Evolutionary conservation across 768 basidiomycete genomes (phyloP), one percentile per base, ranked within the genome.

Genomic region (Kwoniella sp.): DNA sequence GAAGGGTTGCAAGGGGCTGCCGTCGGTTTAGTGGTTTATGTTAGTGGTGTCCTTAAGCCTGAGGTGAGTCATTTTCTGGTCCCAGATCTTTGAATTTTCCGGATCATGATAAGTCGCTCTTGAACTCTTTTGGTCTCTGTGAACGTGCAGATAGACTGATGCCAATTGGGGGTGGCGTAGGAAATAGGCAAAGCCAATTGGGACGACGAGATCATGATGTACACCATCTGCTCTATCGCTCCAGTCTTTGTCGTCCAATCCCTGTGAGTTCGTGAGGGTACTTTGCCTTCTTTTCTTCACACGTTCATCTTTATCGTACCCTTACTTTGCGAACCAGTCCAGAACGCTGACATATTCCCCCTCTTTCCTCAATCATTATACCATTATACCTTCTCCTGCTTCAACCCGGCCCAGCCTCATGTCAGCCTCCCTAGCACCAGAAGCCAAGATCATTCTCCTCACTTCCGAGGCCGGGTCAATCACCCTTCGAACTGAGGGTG

Each of bases 401-500:
- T 5, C 6, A 19, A 8, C 7, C 7, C 49, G 8, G 17, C 8
- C 22, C 64, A 74, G 73, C 29, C 55, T 64, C 30, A 63, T 56
- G 44, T 66, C 69, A 9, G 60, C 66, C 5, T 67, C 67, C 37
- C 68, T 83, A 24, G 60, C 78, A 0, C 69, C 72, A 0, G 57
- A 68, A 13, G 81, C 82, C 0, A 83, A 83, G 63, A 72, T 84
- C 59, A 70, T 84, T 29, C 73, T 84, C 3, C 77, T 85, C 24
- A 83, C 83, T 1, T 82, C 83, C 2, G 84, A 85, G 76, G 83
- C 81, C 7, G 84, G 83, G 0, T 83, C 83, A 2, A 81, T 84
- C 59, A 71, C 69, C 29, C 75, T 84, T 13, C 75, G 83, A 5
- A 84, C 83, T 0, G 70, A 75, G 65, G 79, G 78, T 44, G 84